Percentiles rank a stretch among this genome's conserved stretches.
These are phyloP conservation scores for Euphorbia corollata DNA, from an alignment of 441 rosid species.

Conservation along the genomic window DNA sequence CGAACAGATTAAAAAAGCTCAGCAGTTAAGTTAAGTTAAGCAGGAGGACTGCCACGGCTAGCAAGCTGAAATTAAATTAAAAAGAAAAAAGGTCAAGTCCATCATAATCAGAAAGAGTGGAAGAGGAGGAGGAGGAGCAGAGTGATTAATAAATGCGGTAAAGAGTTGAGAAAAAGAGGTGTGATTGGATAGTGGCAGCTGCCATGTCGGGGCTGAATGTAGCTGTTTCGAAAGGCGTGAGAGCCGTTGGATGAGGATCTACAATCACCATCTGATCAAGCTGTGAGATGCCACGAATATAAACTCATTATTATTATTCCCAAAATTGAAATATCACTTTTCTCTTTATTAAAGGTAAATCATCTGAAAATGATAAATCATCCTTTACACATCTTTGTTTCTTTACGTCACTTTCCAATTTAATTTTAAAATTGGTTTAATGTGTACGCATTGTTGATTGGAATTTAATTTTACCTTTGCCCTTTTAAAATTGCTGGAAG, in stretches of 20 bases:
- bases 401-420: too few species aligned
- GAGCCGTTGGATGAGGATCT: constrained; percentile 10
- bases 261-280: background rate
- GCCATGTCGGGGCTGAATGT: background rate
- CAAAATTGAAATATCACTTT: too few species aligned
- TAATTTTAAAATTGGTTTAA: too few species aligned
- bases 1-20: background rate
- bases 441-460: too few species aligned
- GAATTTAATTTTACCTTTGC: too few species aligned
- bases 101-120: background rate
- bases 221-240: background rate
- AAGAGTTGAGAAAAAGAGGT: constrained; percentile 10
- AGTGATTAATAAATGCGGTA: background rate
- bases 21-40: background rate
- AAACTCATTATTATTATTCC: too few species aligned
- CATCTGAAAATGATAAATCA: too few species aligned
- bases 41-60: background rate
- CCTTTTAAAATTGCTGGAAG: too few species aligned
- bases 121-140: constrained; percentile 12
- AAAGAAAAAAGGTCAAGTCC: background rate
- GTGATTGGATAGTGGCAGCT: background rate
- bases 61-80: background rate
- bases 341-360: too few species aligned
- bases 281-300: constrained; percentile 6
- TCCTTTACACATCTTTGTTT: too few species aligned